Conservation (phyloP, 495 filamentous ascomycete genomes). For the Xylaria grammica region DNA sequence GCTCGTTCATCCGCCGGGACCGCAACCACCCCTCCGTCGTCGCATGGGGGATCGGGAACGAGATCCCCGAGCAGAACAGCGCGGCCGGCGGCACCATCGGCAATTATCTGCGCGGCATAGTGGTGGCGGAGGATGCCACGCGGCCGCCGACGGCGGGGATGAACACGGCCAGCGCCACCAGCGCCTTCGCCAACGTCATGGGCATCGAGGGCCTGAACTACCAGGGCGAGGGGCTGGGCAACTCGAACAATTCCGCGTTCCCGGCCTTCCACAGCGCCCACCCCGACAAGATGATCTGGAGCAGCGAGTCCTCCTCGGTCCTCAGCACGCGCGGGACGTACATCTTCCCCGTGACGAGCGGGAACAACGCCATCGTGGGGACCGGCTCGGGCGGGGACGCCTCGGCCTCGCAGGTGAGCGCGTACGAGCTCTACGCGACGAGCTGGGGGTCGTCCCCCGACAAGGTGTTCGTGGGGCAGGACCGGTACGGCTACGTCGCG, state of each 20-base stretch:
- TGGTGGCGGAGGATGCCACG: slow-evolving; percentile 47
- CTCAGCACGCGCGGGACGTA: slow-evolving; percentile 55
- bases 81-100: slow-evolving; percentile 35
- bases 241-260: slow-evolving; percentile 36
- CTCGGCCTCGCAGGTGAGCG: slow-evolving; percentile 40
- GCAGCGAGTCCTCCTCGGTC: slow-evolving; percentile 46
- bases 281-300: slow-evolving; percentile 52
- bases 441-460: slow-evolving; percentile 51
- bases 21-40: slow-evolving; percentile 59
- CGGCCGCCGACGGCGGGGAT: slow-evolving; percentile 46
- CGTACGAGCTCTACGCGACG: slow-evolving; percentile 54
- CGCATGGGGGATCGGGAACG: slow-evolving; percentile 56
- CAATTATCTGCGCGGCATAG: slow-evolving; percentile 40
- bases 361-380: slow-evolving; percentile 34
- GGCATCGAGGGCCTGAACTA: slow-evolving; percentile 57
- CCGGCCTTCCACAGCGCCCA: slow-evolving; percentile 44
- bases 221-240: slow-evolving; percentile 53
- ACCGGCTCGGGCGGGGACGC: slow-evolving; percentile 34
- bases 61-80: slow-evolving; percentile 47
- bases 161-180: slow-evolving; percentile 42
- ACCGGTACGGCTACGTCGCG: slow-evolving; percentile 46
- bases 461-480: slow-evolving; percentile 54
- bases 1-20: slow-evolving; percentile 52
- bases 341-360: slow-evolving; percentile 53
- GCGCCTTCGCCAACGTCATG: slow-evolving; percentile 38